A percentile compares a stretch with the other conserved stretches of the same genome.
These are phyloP conservation scores for Tetrapyrgos nigripes DNA, from an alignment of 1,284 basidiomycete species.

Conservation along the genomic window DNA sequence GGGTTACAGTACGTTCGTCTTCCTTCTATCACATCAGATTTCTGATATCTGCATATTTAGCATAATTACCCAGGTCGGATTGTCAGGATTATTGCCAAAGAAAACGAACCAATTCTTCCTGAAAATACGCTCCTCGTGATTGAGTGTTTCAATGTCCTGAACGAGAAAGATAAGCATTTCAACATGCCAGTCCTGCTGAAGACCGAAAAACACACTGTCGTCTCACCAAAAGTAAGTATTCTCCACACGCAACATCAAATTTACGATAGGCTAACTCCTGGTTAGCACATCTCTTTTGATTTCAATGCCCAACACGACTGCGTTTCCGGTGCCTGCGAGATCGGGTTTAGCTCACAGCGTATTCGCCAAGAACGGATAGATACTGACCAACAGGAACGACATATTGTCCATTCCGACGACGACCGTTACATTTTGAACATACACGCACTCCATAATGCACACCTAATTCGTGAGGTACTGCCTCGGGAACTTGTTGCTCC, in stretches of 20 bases:
- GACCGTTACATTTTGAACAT: slow-evolving; percentile 25
- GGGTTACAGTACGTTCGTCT: not conserved
- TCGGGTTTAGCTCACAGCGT: not conserved
- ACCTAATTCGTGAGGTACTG: slow-evolving; percentile 31
- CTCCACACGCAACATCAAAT: not conserved
- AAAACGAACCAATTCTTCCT: no score
- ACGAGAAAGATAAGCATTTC: not conserved
- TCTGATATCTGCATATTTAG: not conserved
- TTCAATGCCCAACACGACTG: slow-evolving; percentile 13
- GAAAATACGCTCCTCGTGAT: not conserved
- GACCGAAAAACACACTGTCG: not conserved
- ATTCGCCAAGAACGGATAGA: not conserved
- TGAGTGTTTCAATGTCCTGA: not conserved
- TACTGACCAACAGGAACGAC: not conserved
- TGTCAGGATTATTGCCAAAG: not conserved
- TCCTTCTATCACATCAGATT: not conserved
- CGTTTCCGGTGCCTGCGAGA: slow-evolving; percentile 6
- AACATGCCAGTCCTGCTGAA: not conserved
- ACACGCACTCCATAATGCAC: slow-evolving; percentile 29
- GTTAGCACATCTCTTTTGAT: not conserved
- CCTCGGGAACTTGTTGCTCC: slow-evolving; percentile 52
- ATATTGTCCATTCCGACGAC: slow-evolving; percentile 13
- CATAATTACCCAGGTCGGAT: not conserved
- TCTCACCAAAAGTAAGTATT: not conserved
- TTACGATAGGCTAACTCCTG: not conserved